Evolutionary conservation across 805 yeast genomes (phyloP).

Genomic region (Lipomyces sp.): DNA sequence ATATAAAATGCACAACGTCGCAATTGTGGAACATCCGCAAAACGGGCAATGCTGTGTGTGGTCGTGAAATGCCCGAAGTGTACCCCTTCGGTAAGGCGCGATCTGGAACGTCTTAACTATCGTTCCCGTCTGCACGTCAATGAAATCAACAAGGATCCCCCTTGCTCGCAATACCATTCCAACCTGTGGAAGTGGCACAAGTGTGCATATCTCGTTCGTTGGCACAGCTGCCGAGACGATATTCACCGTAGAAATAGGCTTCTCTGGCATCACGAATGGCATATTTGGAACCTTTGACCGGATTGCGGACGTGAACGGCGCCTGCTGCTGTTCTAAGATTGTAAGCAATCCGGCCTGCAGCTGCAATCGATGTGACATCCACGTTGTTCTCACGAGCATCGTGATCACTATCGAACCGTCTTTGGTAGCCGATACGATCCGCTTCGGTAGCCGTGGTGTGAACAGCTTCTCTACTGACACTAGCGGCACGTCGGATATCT

Average conservation of each 20-base stretch:
- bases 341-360: conserved; percentile 14
- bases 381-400: conserved; percentile 22
- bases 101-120: conserved; percentile 59
- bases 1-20: conserved; percentile 69
- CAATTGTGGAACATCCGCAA: conserved; percentile 83
- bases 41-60: conserved; percentile 86
- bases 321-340: conserved; percentile 7
- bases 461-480: conserved; percentile 53
- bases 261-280: background rate
- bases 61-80: conserved; percentile 70
- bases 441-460: conserved; percentile 73
- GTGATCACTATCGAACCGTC: conserved; percentile 22
- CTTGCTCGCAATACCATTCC: conserved; percentile 68
- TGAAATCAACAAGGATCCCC: conserved; percentile 56
- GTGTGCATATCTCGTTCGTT: background rate
- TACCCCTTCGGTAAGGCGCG: conserved; percentile 57
- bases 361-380: conserved; percentile 25
- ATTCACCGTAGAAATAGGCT: background rate
- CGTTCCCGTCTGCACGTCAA: conserved; percentile 77
- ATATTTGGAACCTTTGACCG: background rate
- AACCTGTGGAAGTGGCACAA: conserved; percentile 54
- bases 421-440: conserved; percentile 48
- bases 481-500: conserved; percentile 35
- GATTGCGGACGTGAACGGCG: background rate
- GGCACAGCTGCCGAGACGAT: background rate